Evolutionary conservation across 108 stramenopile genomes (phyloP).

Genomic region (Pseudonitzschia pungens): DNA sequence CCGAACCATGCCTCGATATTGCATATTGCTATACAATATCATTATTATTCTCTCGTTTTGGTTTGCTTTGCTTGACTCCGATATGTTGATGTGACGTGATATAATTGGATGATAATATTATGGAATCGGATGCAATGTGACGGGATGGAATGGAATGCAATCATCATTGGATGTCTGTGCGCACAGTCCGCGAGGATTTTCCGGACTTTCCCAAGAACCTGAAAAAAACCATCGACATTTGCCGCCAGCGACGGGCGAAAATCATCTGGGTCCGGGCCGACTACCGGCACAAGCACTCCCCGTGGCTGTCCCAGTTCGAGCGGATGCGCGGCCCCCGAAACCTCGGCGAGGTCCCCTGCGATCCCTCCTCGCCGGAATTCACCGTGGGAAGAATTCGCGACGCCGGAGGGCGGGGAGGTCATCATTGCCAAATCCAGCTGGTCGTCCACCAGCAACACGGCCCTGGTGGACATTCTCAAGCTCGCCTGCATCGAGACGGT

Average conservation of each 20-base stretch:
- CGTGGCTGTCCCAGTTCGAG: slow-evolving; percentile 63
- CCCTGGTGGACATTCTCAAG: slow-evolving; percentile 39
- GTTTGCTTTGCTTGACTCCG: too few relatives aligned
- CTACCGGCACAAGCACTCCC: slow-evolving; percentile 50
- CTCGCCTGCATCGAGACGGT: slow-evolving; percentile 53
- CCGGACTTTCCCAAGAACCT: slow-evolving; percentile 51
- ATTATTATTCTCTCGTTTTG: too few relatives aligned
- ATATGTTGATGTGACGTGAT: too few relatives aligned
- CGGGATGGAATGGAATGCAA: too few relatives aligned
- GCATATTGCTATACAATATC: too few relatives aligned
- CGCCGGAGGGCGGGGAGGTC: slow-evolving; percentile 45
- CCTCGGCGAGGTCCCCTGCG: slow-evolving; percentile 32
- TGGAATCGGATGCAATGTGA: too few relatives aligned
- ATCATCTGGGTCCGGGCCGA: slow-evolving; percentile 68
- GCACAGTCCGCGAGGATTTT: slow-evolving; percentile 57
- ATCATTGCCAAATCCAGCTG: slow-evolving; percentile 59
- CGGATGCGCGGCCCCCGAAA: slow-evolving; percentile 42
- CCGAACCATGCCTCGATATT: too few relatives aligned
- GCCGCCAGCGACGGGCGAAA: slow-evolving; percentile 41
- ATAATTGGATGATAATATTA: too few relatives aligned
- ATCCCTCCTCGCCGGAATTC: slow-evolving; percentile 25
- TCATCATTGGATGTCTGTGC: too few relatives aligned
- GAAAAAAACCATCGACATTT: slow-evolving; percentile 29
- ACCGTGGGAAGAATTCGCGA: slow-evolving; percentile 68
- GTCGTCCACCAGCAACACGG: slow-evolving; percentile 44